Base-by-base conservation (phyloP, 805 yeast species). In the Starmerella roubikii region DNA sequence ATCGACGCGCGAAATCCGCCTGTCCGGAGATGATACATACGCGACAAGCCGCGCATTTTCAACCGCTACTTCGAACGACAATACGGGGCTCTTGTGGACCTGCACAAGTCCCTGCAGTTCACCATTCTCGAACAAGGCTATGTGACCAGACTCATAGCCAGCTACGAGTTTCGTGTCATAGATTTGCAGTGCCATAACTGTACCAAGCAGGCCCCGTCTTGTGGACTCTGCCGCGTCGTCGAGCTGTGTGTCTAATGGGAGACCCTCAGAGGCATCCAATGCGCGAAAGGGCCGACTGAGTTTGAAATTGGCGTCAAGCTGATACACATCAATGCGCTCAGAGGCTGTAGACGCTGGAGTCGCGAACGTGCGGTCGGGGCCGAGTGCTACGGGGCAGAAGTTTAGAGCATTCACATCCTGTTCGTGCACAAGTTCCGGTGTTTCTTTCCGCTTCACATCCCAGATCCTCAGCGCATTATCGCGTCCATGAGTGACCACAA, bases 141-240 rank as follows among this genome's bases (percentile, higher is more conserved):
- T 64, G 48, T 71, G 75, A 0, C 94, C 93, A 15, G 80, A 75
- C 54, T 82, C 94, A 52, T 69, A 82, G 1, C 93, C 94, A 5
- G 77, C 61, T 15, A 56, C 40, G 9, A 54, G 44, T 2, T 52
- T 47, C 3, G 37, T 25, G 10, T 49, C 50, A 1, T 52, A 43
- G 3, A 78, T 48, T 33, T 65, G 68, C 84, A 83, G 79, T 12
- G 78, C 68, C 30, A 80, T 77, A 1, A 93, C 93, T 25, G 71
- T 65, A 13, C 66, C 72, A 26, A 49, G 45, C 32, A 41, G 38
- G 3, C 42, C 40, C 13, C 46, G 39, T 13, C 42, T 40, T 15
- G 30, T 16, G 8, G 33, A 35, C 22, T 32, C 34, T 22, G 50
- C 53, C 15, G 30, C 45, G 30, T 52, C 51, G 34, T 40, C 42